These are phyloP conservation scores for Escovopsis sp. DNA, from an alignment of 2,329 filamentous ascomycete species.

Conservation along the genomic window DNA sequence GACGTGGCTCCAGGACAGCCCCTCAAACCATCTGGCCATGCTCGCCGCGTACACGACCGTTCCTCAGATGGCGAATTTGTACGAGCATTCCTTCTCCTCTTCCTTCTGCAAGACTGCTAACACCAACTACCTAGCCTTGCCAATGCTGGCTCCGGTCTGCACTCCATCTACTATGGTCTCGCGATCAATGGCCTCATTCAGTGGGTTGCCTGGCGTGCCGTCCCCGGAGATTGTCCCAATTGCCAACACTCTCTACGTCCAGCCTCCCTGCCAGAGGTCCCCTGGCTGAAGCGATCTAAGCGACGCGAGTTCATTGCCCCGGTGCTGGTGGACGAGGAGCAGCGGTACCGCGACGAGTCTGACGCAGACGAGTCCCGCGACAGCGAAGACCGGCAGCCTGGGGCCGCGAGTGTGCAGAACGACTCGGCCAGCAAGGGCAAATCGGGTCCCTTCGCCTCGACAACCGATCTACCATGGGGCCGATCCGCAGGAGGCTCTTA, in stretches of 20 bases:
- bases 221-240: constrained; percentile 26
- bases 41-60: constrained; percentile 28
- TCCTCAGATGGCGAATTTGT: constrained; percentile 27
- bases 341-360: constrained; percentile 13
- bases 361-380: constrained; percentile 5
- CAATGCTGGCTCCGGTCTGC: constrained; percentile 22
- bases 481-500: background rate
- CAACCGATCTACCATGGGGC: constrained; percentile 1
- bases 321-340: constrained; percentile 12
- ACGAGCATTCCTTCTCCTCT: constrained; percentile 6
- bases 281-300: constrained; percentile 17
- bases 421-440: constrained; percentile 12
- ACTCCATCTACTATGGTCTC: constrained; percentile 25
- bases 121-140: constrained; percentile 16
- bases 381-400: constrained; percentile 5
- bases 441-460: constrained; percentile 7
- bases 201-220: constrained; percentile 23
- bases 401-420: constrained; percentile 11
- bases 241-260: constrained; percentile 25
- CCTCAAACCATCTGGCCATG: constrained; percentile 21
- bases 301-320: constrained; percentile 8
- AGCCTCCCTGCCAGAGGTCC: constrained; percentile 19
- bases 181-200: constrained; percentile 24
- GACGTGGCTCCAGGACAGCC: constrained; percentile 21
- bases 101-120: background rate